These are phyloP conservation scores for Zanthoxylum bungeanum DNA, from an alignment of 345 rosid genomes.

Conservation along the genomic window DNA sequence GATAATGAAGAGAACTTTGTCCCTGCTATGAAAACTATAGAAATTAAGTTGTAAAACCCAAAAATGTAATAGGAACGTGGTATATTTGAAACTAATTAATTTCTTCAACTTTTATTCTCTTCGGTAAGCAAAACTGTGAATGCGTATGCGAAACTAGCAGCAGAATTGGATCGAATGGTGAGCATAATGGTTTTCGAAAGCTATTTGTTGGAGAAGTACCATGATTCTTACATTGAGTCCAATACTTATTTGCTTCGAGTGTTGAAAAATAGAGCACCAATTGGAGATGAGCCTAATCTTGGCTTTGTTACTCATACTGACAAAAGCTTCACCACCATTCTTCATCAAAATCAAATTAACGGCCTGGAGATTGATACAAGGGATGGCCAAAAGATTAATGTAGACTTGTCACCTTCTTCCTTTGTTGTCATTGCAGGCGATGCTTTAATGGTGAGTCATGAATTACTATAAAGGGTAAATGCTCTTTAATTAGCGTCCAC, in stretches of 20 bases:
- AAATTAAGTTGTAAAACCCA: no score
- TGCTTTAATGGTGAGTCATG: slow-evolving; percentile 40
- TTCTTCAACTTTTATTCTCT: no score
- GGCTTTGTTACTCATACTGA: slow-evolving; percentile 57
- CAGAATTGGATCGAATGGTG: slow-evolving; percentile 46
- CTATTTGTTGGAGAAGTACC: slow-evolving; percentile 37
- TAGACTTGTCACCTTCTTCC: slow-evolving; percentile 40
- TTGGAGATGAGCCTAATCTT: slow-evolving; percentile 22
- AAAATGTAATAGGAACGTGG: no score
- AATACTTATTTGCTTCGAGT: slow-evolving; percentile 49
- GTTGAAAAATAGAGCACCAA: slow-evolving; percentile 43
- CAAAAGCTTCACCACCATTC: slow-evolving; percentile 54
- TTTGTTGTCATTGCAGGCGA: slow-evolving; percentile 62
- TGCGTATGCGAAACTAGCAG: slow-evolving; percentile 21
- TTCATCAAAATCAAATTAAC: slow-evolving; percentile 56
- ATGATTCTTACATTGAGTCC: slow-evolving; percentile 31
- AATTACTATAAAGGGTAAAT: not conserved
- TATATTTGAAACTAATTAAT: no score
- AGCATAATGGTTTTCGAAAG: slow-evolving; percentile 57
- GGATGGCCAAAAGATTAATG: slow-evolving; percentile 42
- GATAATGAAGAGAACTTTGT: no score
- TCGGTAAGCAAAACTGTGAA: slow-evolving; percentile 10
- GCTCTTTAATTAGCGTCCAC: no score
- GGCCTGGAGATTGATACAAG: slow-evolving; percentile 52
- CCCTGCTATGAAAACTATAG: no score